Base-by-base conservation (phyloP, 1,284 basidiomycete genomes). In the Malassezia furfur region DNA sequence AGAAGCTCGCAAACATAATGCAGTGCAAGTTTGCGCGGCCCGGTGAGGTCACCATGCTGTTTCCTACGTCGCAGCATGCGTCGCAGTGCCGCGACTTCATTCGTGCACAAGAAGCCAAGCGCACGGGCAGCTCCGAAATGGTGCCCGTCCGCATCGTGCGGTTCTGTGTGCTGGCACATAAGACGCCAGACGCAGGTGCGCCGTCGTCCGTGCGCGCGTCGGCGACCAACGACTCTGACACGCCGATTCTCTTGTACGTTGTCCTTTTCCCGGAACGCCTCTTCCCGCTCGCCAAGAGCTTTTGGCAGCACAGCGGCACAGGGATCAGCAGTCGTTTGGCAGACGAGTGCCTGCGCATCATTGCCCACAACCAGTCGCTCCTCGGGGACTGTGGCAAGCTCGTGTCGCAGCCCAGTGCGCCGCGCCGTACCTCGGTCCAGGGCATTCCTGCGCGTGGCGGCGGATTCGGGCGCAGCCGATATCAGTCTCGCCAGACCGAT, bases 301-400 rank as follows among this genome's bases (percentile, higher is more conserved):
- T 91, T 75, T 96, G 93, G 91, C 91, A 96, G 68, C 91, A 96
- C 71, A 85, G 87, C 0, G 93, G 93, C 0, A 79, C 87, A 61
- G 91, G 91, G 0, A 85, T 98, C 48, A 88, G 86, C 1, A 91
- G 87, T 60, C 84, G 93, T 19, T 77, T 86, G 34, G 91, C 91
- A 1, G 89, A 93, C 54, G 79, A 83, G 48, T 90, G 86, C 65
- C 80, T 96, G 21, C 55, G 59, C 5, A 52, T 69, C 17, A 52
- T 72, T 12, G 66, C 64, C 17, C 57, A 67, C 53, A 62, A 55
- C 41, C 60, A 48, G n/a, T 48, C 55, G 46, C 37, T 57, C 9
- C 47, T 57, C n/a, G 34, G 17, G 6, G 50, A 44, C 32, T 36
- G 45, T 21, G 50, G 46, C 3, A n/a, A 40, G 7, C 22, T 48